phyloP scores from a whole-genome alignment of 352 stramenopile genomes.

The Phytophthora vignae region DNA sequence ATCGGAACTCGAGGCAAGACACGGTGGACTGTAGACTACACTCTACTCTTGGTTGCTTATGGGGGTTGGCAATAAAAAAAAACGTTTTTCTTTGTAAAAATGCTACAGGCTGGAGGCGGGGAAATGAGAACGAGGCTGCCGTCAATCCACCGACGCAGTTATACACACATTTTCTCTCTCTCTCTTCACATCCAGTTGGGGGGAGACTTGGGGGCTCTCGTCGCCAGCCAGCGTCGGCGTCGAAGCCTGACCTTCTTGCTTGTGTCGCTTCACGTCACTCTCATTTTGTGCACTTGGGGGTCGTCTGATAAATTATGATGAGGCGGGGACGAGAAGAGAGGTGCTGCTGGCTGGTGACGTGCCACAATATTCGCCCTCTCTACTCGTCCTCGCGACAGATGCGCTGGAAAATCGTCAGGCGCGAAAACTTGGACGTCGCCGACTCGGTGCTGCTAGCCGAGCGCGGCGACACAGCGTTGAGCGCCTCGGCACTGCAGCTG shows the following conservation, averaged over 20 bases:
- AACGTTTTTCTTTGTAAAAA: conserved; percentile 45
- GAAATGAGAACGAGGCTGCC: conserved; percentile 38
- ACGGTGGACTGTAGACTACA: conserved; percentile 15
- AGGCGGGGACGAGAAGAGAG: conserved; percentile 22
- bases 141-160: conserved; percentile 49
- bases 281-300: conserved; percentile 35
- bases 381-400: conserved; percentile 82
- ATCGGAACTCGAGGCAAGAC: conserved; percentile 16
- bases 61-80: conserved; percentile 36
- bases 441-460: conserved; percentile 44
- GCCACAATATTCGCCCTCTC: conserved; percentile 2
- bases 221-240: conserved; percentile 16
- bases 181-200: conserved; percentile 45
- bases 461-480: conserved; percentile 51
- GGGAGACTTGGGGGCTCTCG: conserved; percentile 6
- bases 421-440: conserved; percentile 63
- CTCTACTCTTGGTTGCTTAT: conserved; percentile 24
- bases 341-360: conserved; percentile 20
- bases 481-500: conserved; percentile 39
- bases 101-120: conserved; percentile 43
- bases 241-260: conserved; percentile 28
- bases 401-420: conserved; percentile 83
- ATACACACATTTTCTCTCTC: conserved; percentile 50
- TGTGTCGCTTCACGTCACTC: conserved; percentile 37
- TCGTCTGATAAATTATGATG: conserved; percentile 63